Percentiles rank a stretch among this genome's conserved stretches.
These are phyloP conservation scores for Helenozyma rhizophorensis DNA, from an alignment of 805 yeast genomes.

Conservation along the genomic window DNA sequence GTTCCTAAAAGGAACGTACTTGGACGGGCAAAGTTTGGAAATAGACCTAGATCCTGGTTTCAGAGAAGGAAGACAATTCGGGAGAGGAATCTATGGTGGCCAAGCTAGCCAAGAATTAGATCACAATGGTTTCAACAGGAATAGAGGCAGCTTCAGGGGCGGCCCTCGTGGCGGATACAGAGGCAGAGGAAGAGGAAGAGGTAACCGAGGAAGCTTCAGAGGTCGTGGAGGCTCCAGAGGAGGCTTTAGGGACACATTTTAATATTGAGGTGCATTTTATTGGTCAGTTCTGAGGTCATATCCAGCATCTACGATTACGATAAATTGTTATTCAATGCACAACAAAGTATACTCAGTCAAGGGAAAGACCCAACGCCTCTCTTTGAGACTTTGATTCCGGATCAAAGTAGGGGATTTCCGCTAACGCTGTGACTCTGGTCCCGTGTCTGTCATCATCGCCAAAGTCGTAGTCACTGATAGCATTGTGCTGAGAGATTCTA, in stretches of 20 bases:
- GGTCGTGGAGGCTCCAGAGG: slow-evolving; percentile 21
- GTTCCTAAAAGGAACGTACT: slow-evolving; percentile 72
- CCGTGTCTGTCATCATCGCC: slow-evolving; percentile 4
- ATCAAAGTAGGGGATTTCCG: slow-evolving; percentile 3
- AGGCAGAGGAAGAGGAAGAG: slow-evolving; percentile 32
- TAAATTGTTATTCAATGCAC: too few species aligned
- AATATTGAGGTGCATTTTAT: too few species aligned
- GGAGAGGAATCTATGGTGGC: slow-evolving; percentile 90
- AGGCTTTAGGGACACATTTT: slow-evolving; percentile 13
- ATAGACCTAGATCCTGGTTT: slow-evolving; percentile 97
- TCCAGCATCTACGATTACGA: too few species aligned
- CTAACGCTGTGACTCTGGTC: neutral
- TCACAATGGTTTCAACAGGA: slow-evolving; percentile 18
- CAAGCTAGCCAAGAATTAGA: slow-evolving; percentile 71
- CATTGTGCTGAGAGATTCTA: slow-evolving; percentile 5
- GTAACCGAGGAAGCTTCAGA: slow-evolving; percentile 18
- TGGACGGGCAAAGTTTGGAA: slow-evolving; percentile 77
- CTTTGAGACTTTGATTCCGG: slow-evolving; percentile 4
- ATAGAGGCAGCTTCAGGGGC: slow-evolving; percentile 35
- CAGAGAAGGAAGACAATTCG: slow-evolving; percentile 91
- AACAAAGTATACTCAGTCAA: too few species aligned
- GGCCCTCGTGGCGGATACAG: slow-evolving; percentile 45
- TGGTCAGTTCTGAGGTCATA: too few species aligned
- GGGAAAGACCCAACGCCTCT: slow-evolving; percentile 2
- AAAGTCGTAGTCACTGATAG: slow-evolving; percentile 3